Evolutionary conservation across 2,329 filamentous ascomycete genomes (phyloP), one percentile per base, ranked within the genome.

Genomic region (Teratosphaeria nubilosa): DNA sequence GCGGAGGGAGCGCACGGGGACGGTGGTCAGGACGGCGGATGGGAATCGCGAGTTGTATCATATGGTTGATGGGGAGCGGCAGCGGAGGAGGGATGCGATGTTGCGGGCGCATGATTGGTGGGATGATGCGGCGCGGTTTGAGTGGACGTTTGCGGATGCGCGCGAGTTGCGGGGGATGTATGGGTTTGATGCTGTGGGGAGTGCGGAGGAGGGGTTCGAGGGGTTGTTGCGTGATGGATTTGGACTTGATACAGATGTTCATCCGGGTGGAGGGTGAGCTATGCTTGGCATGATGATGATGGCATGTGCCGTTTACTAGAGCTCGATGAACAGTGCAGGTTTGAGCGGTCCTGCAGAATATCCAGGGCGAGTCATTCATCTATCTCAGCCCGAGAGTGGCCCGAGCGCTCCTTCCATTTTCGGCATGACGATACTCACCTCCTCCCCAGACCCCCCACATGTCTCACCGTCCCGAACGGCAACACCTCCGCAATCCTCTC

Each of bases 401-500:
- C n/a, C n/a, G n/a, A n/a, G n/a, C n/a, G n/a, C n/a, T 30, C 27
- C 27, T 30, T 30, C 27, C 2, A 30, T 30, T 4, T 7, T 30
- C 50, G 2, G n/a, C n/a, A n/a, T n/a, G n/a, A n/a, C n/a, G n/a
- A n/a, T 13, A 6, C 25, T 53, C 51, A 34, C 22, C 51, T 50
- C 54, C 52, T 57, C 30, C 60, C 60, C 52, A 57, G 25, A 24
- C 71, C 74, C 51, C 80, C 77, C 5, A 82, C 78, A 66, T 81
- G 80, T 70, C 85, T 84, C 76, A 99, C 72, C 57, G 83, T 95
- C 1, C 94, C 94, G 77, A 99, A 99, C 34, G 86, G 85, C 67
- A 97, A 75, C 20, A 92, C 90, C 73, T 97, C 91, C 45, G 83
- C 84, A 68, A 99, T 96, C 65, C 87, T 82, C 70, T 83, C 83